A percentile compares a stretch with the other conserved stretches of the same genome.
Evolutionary conservation across 1,284 basidiomycete species (phyloP).

Genomic region (Moniliella sp.): DNA sequence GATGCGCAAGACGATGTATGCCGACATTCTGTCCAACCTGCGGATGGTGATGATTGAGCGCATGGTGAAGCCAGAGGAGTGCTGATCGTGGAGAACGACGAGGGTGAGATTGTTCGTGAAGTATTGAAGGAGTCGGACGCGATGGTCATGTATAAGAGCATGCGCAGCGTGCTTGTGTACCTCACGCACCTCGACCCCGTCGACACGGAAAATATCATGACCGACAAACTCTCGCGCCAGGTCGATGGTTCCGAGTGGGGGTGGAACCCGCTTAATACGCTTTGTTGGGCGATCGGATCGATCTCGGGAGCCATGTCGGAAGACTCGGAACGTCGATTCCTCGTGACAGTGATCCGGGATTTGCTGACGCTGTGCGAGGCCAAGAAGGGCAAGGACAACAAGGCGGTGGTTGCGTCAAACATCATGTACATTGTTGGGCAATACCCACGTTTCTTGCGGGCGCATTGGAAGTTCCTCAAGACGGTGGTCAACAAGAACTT

Average conservation of each 20-base stretch:
- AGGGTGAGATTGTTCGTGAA: slow-evolving; percentile 95
- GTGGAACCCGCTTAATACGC: slow-evolving; percentile 95
- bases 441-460: slow-evolving; percentile 96
- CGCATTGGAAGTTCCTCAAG: slow-evolving; percentile 99
- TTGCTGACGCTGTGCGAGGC: slow-evolving; percentile 86
- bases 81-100: slow-evolving; percentile 93
- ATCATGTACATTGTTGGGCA: slow-evolving; percentile 99
- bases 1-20: slow-evolving; percentile 82
- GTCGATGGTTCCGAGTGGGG: slow-evolving; percentile 96
- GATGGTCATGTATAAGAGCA: slow-evolving; percentile 93
- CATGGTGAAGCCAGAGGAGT: slow-evolving; percentile 99
- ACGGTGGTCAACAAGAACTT: slow-evolving; percentile 99
- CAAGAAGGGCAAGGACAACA: slow-evolving; percentile 98
- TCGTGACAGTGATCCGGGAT: slow-evolving; percentile 98
- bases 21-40: slow-evolving; percentile 70
- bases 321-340: slow-evolving; percentile 94
- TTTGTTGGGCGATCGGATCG: slow-evolving; percentile 98
- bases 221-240: slow-evolving; percentile 82
- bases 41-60: slow-evolving; percentile 89
- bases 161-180: slow-evolving; percentile 81
- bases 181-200: slow-evolving; percentile 86
- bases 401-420: slow-evolving; percentile 94
- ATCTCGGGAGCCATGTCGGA: slow-evolving; percentile 97
- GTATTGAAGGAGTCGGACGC: slow-evolving; percentile 99
- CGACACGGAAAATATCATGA: slow-evolving; percentile 75